Conservation (phyloP, 805 yeast genomes). For the Tetrapisispora phaffii region DNA sequence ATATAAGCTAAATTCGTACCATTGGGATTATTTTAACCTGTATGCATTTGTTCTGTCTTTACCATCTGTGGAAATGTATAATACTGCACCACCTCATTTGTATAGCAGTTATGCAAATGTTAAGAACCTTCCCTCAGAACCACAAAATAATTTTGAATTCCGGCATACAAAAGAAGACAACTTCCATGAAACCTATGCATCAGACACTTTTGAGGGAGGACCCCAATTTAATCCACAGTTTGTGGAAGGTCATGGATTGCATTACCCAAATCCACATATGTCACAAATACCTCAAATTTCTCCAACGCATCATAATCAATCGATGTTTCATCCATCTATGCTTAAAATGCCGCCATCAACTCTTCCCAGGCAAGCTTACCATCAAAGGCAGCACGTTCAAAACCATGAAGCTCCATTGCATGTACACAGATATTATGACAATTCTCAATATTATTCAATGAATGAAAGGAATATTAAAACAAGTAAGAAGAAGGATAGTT, state of each 20-base stretch:
- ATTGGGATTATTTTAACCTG: constrained; percentile 26
- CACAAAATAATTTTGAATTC: background rate
- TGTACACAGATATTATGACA: background rate
- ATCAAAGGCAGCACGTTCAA: constrained; percentile 1
- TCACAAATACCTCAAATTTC: background rate
- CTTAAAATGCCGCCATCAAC: background rate
- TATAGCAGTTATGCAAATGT: background rate
- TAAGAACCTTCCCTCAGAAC: background rate
- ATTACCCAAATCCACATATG: background rate
- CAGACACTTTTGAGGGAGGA: background rate
- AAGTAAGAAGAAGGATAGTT: background rate
- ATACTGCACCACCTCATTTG: background rate
- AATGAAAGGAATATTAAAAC: background rate
- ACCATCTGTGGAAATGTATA: background rate
- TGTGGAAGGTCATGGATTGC: background rate
- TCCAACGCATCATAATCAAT: background rate
- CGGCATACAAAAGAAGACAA: background rate
- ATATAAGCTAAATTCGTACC: constrained; percentile 22
- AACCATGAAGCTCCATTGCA: background rate
- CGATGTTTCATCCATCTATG: constrained; percentile 4
- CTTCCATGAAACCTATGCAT: background rate
- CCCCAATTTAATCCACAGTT: background rate
- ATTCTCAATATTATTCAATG: background rate
- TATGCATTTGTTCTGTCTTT: constrained; percentile 21
- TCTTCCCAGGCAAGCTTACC: constrained; percentile 2